Evolutionary conservation across 1,139 yeast species (phyloP).

Genomic region (Yamadazyma conglobata): DNA sequence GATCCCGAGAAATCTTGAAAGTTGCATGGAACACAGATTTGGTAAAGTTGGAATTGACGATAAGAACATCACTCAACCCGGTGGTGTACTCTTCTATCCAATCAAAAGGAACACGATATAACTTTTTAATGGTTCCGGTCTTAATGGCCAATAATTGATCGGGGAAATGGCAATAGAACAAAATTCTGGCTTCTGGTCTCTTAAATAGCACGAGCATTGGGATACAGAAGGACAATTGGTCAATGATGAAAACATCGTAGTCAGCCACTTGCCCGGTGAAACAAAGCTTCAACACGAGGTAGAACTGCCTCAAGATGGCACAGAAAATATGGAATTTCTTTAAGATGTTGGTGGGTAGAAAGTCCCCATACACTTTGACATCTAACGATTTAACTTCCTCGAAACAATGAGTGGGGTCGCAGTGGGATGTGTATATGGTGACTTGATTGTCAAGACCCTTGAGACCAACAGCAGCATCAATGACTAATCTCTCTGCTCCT

Average conservation of each 20-base stretch:
- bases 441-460: constrained; percentile 68
- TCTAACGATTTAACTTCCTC: constrained; percentile 72
- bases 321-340: constrained; percentile 76
- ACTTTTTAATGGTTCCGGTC: constrained; percentile 48
- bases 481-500: constrained; percentile 94
- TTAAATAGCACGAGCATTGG: constrained; percentile 65
- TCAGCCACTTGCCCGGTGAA: constrained; percentile 42
- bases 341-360: constrained; percentile 64
- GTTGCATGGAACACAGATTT: constrained; percentile 63
- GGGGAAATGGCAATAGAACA: constrained; percentile 96
- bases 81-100: constrained; percentile 78
- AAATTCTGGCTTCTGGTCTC: constrained; percentile 38
- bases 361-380: constrained; percentile 78
- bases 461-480: constrained; percentile 89
- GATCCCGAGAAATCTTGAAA: constrained; percentile 49
- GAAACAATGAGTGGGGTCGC: constrained; percentile 82
- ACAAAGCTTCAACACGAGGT: constrained; percentile 51
- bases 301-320: constrained; percentile 81
- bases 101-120: constrained; percentile 84
- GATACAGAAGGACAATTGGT: constrained; percentile 82
- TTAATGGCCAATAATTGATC: constrained; percentile 75
- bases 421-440: constrained; percentile 80
- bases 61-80: constrained; percentile 68
- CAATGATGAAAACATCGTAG: constrained; percentile 77
- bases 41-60: constrained; percentile 87